Evolutionary conservation across 176 grass and related monocot species (phyloP).

Genomic region (Eleusine coracana): DNA sequence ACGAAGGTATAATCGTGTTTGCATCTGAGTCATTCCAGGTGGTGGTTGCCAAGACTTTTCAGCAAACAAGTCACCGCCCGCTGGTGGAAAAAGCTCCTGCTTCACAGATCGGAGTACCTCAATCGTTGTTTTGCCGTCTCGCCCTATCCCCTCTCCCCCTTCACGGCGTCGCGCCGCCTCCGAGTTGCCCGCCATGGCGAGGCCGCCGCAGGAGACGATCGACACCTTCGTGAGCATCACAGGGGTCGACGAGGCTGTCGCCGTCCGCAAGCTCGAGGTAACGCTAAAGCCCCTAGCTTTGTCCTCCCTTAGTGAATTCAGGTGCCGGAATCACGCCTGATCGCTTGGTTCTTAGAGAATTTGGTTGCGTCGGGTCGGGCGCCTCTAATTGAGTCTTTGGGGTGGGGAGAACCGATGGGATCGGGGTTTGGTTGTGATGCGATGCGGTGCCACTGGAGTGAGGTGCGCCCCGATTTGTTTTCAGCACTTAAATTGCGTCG

Average conservation of each 20-base stretch:
- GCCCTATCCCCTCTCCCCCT: neutral
- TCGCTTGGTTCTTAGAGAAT: neutral
- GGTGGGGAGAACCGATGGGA: neutral
- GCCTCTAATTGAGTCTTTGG: neutral
- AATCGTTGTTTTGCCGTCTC: conserved; percentile 12
- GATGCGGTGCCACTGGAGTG: neutral
- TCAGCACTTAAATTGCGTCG: neutral
- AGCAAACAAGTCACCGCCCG: conserved; percentile 14
- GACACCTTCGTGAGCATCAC: conserved; percentile 89
- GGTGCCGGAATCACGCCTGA: conserved; percentile 4
- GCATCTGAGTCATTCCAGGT: neutral
- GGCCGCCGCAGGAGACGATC: conserved; percentile 77
- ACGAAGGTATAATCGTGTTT: neutral
- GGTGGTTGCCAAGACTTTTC: neutral
- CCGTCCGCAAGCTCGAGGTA: conserved; percentile 83
- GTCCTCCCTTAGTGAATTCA: neutral
- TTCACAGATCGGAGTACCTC: conserved; percentile 1
- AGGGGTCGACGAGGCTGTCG: conserved; percentile 60
- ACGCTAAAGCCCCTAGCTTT: neutral
- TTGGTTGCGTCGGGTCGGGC: neutral
- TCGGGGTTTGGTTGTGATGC: conserved; percentile 14
- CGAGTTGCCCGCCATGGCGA: conserved; percentile 53
- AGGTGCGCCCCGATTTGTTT: conserved; percentile 37
- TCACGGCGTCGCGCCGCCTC: conserved; percentile 1
- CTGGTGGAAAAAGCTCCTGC: neutral